Evolutionary conservation across 805 yeast genomes (phyloP), one percentile per base, ranked within the genome.

Genomic region (Wickerhamiella kazuoi): DNA sequence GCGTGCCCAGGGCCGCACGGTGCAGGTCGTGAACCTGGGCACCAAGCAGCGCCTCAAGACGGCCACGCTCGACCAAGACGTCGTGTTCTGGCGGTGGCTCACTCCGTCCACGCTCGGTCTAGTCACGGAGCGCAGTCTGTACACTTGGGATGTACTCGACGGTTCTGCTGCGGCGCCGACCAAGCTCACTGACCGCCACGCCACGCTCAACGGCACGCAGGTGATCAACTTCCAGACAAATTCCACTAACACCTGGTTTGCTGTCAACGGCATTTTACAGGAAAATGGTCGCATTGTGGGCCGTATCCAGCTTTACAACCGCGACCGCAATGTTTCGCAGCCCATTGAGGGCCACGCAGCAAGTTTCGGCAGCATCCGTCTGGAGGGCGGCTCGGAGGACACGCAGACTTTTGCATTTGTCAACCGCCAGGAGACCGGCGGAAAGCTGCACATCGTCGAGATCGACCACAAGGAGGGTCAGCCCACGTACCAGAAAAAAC

Each of bases 261-360:
- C 95, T 18, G 71, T 86, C 41, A 83, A 82, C 45, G 99, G 98
- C 51, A 84, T 90, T 53, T 77, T 93, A 26, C 95, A 84, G 61
- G 94, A 83, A 55, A 78, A 79, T 50, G 93, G 93, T 47, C 74
- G 93, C 52, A 82, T 90, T 49, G 95, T 83, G 26, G 99, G 99
- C 56, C 93, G 82, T 62, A 80, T 87, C 57, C 99, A 90, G 65
- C 72, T 90, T 46, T 90, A 66, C 62, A 79, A 94, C 44, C 79
- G 78, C 57, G 74, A 77, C 39, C 76, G 97, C 63, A 79, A 80
- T 55, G 81, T 87, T 30, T 86, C 96, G 13, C 99, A 90, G 64
- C 86, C 94, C 17, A 82, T 90, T 51, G 97, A 90, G 55, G 98
- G 98, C 52, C 98, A 90, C 60, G 97, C 93, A 41, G 90, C 94